Percentiles rank a stretch among this genome's conserved stretches.
Conservation (phyloP, 257 asterid genomes). For the Ocimum tenuiflorum region DNA sequence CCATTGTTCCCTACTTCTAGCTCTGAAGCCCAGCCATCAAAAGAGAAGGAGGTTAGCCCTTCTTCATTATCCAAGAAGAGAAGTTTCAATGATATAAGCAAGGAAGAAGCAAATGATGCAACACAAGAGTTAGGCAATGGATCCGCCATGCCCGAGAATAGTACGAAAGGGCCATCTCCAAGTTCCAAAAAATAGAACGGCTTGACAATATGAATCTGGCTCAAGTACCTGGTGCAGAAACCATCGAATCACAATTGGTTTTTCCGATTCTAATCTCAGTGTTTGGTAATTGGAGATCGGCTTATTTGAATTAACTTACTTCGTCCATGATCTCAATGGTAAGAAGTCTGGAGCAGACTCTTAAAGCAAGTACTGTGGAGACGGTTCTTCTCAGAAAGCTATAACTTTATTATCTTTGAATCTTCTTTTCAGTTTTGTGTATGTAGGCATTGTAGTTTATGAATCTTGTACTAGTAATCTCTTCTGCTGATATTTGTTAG, state of each 20-base stretch:
- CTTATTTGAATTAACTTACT: not conserved
- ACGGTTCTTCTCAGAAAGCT: not conserved
- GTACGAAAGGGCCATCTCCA: conserved; percentile 12
- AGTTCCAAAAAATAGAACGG: conserved; percentile 18
- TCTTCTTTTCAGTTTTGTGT: conserved; percentile 1
- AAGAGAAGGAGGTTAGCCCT: conserved; percentile 50
- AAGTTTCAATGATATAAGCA: conserved; percentile 38
- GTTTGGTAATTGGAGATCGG: not conserved
- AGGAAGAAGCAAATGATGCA: conserved; percentile 38
- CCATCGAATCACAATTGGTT: not conserved
- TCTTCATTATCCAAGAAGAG: conserved; percentile 61
- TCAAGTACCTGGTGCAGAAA: not conserved
- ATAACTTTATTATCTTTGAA: not conserved
- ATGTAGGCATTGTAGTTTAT: conserved; percentile 1
- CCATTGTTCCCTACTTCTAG: conserved; percentile 52
- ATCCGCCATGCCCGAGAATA: conserved; percentile 17
- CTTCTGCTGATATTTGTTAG: not conserved
- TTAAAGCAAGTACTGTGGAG: not conserved
- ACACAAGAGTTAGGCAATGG: conserved; percentile 26
- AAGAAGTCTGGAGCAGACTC: not conserved
- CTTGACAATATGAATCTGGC: conserved; percentile 1
- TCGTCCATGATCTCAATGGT: not conserved
- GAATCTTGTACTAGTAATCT: conserved; percentile 6
- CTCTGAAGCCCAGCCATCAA: conserved; percentile 33
- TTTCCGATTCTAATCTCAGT: not conserved